Percentiles rank a stretch among this genome's conserved stretches.
These are phyloP conservation scores for Gomphus sp. DNA, from an alignment of 1,284 basidiomycete genomes.

Conservation along the genomic window DNA sequence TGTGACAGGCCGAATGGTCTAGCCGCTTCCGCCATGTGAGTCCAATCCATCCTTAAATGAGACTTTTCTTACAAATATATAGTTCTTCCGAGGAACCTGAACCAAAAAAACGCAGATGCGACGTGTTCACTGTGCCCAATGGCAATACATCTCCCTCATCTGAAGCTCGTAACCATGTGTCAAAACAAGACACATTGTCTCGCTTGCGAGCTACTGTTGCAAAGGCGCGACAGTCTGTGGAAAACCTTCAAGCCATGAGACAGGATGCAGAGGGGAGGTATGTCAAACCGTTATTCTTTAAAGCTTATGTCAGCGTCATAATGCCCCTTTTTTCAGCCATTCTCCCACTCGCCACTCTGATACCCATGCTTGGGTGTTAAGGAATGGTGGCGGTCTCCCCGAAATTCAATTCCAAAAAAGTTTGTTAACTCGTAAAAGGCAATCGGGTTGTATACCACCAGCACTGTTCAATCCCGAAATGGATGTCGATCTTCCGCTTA, in stretches of 20 bases:
- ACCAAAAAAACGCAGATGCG: conserved; percentile 1
- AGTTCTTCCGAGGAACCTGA: not conserved
- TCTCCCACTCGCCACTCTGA: not conserved
- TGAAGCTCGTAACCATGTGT: no score
- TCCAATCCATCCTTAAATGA: not conserved
- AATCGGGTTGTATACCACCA: not conserved
- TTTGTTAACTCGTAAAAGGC: not conserved
- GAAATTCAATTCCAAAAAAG: not conserved
- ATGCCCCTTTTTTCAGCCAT: not conserved
- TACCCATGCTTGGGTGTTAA: not conserved
- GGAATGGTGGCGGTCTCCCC: not conserved
- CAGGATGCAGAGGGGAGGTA: not conserved
- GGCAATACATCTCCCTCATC: not conserved
- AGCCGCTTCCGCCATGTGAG: not conserved
- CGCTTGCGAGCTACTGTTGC: not conserved
- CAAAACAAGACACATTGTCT: not conserved
- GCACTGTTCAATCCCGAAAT: not conserved
- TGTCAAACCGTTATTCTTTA: not conserved
- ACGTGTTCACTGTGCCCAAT: not conserved
- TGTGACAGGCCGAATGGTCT: not conserved
- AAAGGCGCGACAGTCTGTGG: conserved; percentile 8
- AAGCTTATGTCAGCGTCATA: not conserved
- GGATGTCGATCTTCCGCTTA: not conserved
- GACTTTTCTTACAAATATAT: not conserved
- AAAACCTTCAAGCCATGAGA: not conserved